phyloP scores from a whole-genome alignment of 306 rosid genomes.

The Cicer bijugum region DNA sequence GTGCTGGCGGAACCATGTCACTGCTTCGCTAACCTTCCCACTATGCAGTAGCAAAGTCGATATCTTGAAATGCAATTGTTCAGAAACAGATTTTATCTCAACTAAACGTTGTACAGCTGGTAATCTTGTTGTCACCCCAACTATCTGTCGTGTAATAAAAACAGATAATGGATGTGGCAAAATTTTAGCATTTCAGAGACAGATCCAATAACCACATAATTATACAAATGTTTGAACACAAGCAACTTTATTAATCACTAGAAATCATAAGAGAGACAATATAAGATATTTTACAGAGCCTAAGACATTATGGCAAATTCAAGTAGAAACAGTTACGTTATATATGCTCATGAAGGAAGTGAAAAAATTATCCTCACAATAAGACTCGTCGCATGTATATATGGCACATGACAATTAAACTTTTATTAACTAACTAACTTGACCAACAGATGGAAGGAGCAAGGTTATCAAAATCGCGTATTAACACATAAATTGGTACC shows the following conservation, averaged over 20 bases:
- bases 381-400: not conserved
- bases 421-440: constrained; percentile 28
- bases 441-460: constrained; percentile 3
- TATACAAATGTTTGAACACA: constrained; percentile 12
- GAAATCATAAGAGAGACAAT: constrained; percentile 33
- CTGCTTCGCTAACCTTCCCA: constrained; percentile 87
- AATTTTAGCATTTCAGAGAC: constrained; percentile 22
- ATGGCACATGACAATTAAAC: not conserved
- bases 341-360: constrained; percentile 23
- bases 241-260: constrained; percentile 34
- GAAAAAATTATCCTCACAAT: not conserved
- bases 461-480: not conserved
- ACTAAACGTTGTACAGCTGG: constrained; percentile 79
- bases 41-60: constrained; percentile 88
- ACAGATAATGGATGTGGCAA: constrained; percentile 36
- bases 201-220: constrained; percentile 31
- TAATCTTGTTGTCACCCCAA: constrained; percentile 78
- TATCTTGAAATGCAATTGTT: constrained; percentile 85
- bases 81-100: constrained; percentile 84
- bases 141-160: constrained; percentile 59
- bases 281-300: constrained; percentile 4
- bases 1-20: constrained; percentile 84
- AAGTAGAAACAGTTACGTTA: not conserved
- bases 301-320: not conserved
- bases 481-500: no score